Base-by-base conservation (phyloP, 768 basidiomycete genomes). In the Kondoa malvinella region DNA sequence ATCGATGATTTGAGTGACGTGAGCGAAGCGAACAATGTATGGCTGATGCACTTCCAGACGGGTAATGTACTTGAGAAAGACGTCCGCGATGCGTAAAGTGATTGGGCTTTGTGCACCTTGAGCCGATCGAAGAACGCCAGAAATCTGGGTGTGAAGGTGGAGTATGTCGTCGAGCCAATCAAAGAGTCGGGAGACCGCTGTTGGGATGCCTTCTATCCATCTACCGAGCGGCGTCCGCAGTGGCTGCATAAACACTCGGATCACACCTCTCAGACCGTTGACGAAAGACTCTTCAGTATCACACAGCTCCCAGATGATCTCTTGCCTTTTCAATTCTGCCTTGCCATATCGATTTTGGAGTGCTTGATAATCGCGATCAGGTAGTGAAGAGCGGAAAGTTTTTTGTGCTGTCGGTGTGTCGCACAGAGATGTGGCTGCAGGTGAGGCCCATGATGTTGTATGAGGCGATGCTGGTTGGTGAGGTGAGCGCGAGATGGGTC, bases 131-230 rank as follows among this genome's bases (percentile, higher is more conserved):
- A 79, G 74, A 15, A 78, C 72, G 15, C 80, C 77, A 4, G 81
- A 79, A 29, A 95, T 79, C 68, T 85, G 81, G 2, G 79, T 78
- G 71, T 95, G 92, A 1, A 92, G 79, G 66, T 85, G 84, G 12
- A 86, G 80, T 69, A 96, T 88, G 72, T 89, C 88, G 71, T 92
- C 89, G 63, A 92, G 78, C 86, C 88, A 89, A 76, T 92, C 89
- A 69, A 96, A 84, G 26, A 91, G 80, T 14, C 84, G 83, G 0
- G 85, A 81, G 15, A 90, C 80, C 34, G 84, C 81, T 1, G 78
- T 70, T 0, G 90, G 89, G 21, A 96, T 76, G 29, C 90, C 90
- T 1, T 83, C 78, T 40, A 94, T 86, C 89, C 91, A 95, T 1
- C 79, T 75, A 64, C 83, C 83, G 71, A 86, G 82, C 69, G 85